Conservation (phyloP, 129 eudicot genomes). For the Pulicaria dysenterica region DNA sequence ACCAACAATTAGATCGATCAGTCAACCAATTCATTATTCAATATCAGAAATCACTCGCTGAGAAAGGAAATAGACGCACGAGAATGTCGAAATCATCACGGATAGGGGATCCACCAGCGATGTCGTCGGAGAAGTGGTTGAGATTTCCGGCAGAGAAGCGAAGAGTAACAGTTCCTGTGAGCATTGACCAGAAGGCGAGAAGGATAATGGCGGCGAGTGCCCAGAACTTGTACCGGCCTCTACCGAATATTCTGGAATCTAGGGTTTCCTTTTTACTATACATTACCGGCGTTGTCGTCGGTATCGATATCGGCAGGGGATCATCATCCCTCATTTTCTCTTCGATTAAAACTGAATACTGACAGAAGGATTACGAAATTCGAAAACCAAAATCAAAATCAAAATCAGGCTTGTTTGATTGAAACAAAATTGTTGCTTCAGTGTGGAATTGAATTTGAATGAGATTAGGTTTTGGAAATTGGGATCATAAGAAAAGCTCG, state of each 20-base stretch:
- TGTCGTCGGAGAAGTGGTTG: conserved; percentile 55
- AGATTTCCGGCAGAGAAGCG: conserved; percentile 83
- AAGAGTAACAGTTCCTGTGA: conserved; percentile 86
- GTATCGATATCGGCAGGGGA: conserved; percentile 65
- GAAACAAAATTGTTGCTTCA: not conserved
- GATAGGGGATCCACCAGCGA: conserved; percentile 38
- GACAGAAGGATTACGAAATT: not conserved
- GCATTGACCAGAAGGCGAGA: conserved; percentile 86
- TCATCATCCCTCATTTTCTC: conserved; percentile 72
- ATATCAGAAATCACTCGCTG: not conserved
- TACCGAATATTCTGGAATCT: conserved; percentile 48
- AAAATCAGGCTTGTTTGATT: not conserved
- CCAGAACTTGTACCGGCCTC: conserved; percentile 84
- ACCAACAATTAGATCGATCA: conserved; percentile 27
- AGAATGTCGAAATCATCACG: conserved; percentile 82
- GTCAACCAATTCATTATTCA: not conserved
- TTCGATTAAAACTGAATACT: not conserved
- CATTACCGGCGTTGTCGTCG: conserved; percentile 44
- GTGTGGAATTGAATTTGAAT: not conserved
- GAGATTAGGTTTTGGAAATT: not conserved
- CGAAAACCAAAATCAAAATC: not conserved
- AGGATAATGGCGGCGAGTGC: conserved; percentile 80
- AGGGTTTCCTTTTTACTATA: conserved; percentile 43
- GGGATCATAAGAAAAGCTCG: not conserved
- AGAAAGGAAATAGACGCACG: conserved; percentile 34